These are phyloP conservation scores for Apium graveolens DNA, from an alignment of 129 eudicot species.

Conservation along the genomic window DNA sequence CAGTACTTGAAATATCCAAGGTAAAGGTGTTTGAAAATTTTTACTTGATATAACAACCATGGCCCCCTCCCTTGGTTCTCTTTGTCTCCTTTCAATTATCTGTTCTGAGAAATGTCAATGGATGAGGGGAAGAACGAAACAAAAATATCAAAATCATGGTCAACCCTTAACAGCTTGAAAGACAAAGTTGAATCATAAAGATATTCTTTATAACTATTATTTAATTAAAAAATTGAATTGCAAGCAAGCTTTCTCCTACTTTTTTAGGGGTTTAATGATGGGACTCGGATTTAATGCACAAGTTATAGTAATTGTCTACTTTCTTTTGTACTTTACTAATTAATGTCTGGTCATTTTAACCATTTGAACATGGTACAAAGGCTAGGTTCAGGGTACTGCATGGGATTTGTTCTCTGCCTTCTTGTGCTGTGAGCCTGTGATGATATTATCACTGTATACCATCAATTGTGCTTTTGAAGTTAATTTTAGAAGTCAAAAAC, in stretches of 20 bases:
- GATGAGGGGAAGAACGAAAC: background rate
- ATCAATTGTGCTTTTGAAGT: background rate
- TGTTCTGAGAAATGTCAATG: background rate
- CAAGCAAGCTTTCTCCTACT: background rate
- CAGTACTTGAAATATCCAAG: constrained; percentile 78
- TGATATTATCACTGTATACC: background rate
- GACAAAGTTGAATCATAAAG: background rate
- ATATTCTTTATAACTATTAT: no score
- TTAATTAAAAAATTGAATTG: background rate
- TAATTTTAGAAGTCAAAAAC: background rate
- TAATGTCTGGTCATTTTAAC: no score
- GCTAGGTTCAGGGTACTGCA: background rate
- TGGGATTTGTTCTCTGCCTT: background rate
- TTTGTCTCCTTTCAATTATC: background rate
- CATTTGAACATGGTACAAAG: background rate
- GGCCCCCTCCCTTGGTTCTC: background rate
- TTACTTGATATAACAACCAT: background rate
- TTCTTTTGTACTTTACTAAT: background rate
- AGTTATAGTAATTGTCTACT: background rate
- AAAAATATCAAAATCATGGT: background rate
- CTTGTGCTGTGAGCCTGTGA: background rate
- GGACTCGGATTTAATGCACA: background rate
- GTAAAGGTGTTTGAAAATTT: constrained; percentile 20
- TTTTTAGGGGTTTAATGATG: background rate
- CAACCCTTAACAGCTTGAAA: background rate